These are phyloP conservation scores for Solanum ossicruentum DNA, from an alignment of 257 asterid genomes.

Conservation along the genomic window DNA sequence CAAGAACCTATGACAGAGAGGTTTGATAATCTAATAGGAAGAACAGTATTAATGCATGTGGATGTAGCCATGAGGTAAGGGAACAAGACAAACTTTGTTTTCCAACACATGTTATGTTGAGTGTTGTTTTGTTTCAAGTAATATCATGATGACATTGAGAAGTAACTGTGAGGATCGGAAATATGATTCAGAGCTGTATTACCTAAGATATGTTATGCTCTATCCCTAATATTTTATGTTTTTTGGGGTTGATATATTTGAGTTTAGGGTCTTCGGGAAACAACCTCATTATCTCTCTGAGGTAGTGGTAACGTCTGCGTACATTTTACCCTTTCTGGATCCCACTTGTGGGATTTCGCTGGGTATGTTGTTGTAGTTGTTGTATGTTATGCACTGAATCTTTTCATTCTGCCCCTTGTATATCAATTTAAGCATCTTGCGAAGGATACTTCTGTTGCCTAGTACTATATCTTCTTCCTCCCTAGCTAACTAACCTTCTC, in stretches of 20 bases:
- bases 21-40: background rate
- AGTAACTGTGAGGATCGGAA: background rate
- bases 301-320: too few species aligned
- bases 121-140: background rate
- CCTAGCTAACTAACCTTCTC: background rate
- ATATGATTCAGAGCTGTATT: background rate
- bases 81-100: background rate
- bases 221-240: too few species aligned
- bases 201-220: background rate
- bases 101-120: background rate
- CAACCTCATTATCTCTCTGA: too few species aligned
- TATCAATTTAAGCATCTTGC: background rate
- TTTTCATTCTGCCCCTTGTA: background rate
- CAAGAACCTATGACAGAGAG: background rate
- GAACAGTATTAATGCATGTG: background rate
- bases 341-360: too few species aligned
- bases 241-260: too few species aligned
- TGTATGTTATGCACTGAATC: background rate
- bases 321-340: too few species aligned
- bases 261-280: too few species aligned
- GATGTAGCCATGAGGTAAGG: background rate
- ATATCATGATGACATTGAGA: background rate
- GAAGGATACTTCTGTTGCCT: background rate
- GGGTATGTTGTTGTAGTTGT: too few species aligned
- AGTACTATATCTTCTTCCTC: background rate